Conservation (phyloP, 495 filamentous ascomycete genomes). For the Penicillium crystallinum region DNA sequence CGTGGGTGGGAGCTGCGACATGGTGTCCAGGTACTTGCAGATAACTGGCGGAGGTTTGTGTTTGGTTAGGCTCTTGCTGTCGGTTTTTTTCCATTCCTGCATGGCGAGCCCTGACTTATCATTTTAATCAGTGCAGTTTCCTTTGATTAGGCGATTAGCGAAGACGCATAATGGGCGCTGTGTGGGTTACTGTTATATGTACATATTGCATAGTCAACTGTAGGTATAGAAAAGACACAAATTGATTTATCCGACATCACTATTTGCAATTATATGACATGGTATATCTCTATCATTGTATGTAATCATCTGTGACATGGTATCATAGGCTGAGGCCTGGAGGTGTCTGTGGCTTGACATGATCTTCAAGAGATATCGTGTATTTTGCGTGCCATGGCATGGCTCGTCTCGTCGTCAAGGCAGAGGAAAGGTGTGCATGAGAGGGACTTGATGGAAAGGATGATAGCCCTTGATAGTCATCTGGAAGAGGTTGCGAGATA, state of each 20-base stretch:
- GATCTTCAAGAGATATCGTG: background rate
- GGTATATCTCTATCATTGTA: conserved; percentile 23
- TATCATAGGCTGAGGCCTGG: conserved; percentile 16
- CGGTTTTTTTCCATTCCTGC: background rate
- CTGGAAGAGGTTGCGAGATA: background rate
- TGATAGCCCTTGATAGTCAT: background rate
- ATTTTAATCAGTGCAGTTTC: background rate
- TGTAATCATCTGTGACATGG: conserved; percentile 21
- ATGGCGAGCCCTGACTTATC: background rate
- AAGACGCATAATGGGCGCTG: background rate
- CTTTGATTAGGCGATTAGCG: background rate
- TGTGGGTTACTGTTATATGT: background rate
- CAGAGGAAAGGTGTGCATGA: background rate
- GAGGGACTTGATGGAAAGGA: background rate
- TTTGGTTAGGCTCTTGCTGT: conserved; percentile 51
- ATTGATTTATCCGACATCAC: background rate
- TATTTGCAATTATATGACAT: conserved; percentile 17
- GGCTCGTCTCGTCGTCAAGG: conserved; percentile 25
- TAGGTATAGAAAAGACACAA: background rate
- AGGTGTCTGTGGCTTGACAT: conserved; percentile 1
- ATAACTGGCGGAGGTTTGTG: conserved; percentile 78
- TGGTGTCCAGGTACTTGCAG: conserved; percentile 61
- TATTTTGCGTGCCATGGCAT: conserved; percentile 15
- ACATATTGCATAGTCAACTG: background rate
- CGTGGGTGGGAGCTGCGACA: conserved; percentile 73